Conservation (phyloP, 2,329 filamentous ascomycete genomes). For the Fonsecaea erecta region DNA sequence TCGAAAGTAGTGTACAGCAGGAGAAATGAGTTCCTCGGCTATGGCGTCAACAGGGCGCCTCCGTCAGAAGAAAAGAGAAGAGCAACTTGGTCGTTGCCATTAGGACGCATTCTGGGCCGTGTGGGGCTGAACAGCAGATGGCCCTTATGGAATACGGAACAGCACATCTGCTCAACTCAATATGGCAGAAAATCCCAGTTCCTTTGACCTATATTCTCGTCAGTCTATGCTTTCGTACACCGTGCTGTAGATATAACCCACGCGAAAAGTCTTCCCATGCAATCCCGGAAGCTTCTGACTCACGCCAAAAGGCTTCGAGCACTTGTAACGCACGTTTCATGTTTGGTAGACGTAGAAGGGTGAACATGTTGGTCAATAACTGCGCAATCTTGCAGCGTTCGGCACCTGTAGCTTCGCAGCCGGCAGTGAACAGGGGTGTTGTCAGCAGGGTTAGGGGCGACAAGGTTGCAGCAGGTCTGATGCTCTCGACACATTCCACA, state of each 20-base stretch:
- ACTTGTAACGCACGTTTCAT: slow-evolving; percentile 18
- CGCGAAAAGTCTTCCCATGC: slow-evolving; percentile 16
- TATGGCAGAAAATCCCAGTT: slow-evolving; percentile 19
- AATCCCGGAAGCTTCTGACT: neutral
- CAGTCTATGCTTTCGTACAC: neutral
- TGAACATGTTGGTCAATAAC: slow-evolving; percentile 7
- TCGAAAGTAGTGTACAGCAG: neutral
- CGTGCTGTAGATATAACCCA: neutral
- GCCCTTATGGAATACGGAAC: neutral
- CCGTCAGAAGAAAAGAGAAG: neutral
- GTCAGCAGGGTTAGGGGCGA: slow-evolving; percentile 51
- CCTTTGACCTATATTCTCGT: slow-evolving; percentile 8
- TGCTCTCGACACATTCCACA: slow-evolving; percentile 46
- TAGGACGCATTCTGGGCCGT: neutral
- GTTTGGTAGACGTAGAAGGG: slow-evolving; percentile 16
- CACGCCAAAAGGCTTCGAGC: slow-evolving; percentile 15
- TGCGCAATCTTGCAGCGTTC: slow-evolving; percentile 8
- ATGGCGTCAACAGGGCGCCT: neutral
- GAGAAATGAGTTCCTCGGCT: neutral
- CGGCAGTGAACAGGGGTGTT: slow-evolving; percentile 51
- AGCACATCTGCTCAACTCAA: neutral
- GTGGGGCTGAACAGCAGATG: neutral
- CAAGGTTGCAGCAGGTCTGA: slow-evolving; percentile 46
- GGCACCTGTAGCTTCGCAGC: slow-evolving; percentile 28
- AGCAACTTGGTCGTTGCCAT: neutral